phyloP scores from a whole-genome alignment of 768 basidiomycete genomes.

The Lactifluus volemus region DNA sequence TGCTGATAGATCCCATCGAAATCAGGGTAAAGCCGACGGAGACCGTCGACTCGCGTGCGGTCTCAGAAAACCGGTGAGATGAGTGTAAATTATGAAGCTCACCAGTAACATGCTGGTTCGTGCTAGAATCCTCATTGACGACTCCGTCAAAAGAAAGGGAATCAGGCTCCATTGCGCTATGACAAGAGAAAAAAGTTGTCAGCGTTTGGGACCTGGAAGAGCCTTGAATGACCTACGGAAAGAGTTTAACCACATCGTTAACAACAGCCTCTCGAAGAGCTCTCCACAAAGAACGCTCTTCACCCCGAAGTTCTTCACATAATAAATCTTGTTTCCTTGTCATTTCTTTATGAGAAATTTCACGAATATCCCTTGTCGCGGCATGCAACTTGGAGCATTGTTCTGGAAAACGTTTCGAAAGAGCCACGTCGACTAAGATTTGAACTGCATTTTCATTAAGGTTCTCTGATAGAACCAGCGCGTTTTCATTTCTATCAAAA shows the following conservation, averaged over 20 bases:
- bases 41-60: background rate
- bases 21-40: background rate
- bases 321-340: background rate
- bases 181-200: background rate
- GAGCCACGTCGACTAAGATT: background rate
- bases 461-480: background rate
- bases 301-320: background rate
- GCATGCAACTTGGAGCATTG: background rate
- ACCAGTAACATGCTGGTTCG: background rate
- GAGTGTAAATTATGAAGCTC: background rate
- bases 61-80: background rate
- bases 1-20: background rate
- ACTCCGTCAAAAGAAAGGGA: background rate
- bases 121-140: background rate
- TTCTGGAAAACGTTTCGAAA: background rate
- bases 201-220: background rate
- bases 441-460: background rate
- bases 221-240: background rate
- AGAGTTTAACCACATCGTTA: background rate
- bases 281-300: background rate
- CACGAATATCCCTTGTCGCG: background rate
- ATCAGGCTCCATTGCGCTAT: background rate
- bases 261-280: background rate
- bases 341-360: background rate
- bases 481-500: background rate